Evolutionary conservation across 2,329 filamentous ascomycete genomes (phyloP).

Genomic region (Fusarium sublunatum): DNA sequence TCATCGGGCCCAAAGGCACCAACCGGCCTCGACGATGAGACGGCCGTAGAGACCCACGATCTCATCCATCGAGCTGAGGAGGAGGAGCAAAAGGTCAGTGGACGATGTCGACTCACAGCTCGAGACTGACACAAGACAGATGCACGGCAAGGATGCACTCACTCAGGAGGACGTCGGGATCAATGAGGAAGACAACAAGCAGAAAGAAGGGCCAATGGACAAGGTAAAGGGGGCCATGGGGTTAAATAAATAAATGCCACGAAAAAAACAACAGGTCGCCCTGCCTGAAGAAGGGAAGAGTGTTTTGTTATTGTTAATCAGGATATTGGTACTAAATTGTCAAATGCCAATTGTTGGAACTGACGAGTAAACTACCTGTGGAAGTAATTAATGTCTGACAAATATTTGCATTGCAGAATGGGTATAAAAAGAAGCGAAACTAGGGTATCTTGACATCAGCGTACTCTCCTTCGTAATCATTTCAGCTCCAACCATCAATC

Average conservation of each 20-base stretch:
- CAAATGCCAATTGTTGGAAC: conserved; percentile 13
- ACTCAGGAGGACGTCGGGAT: conserved; percentile 37
- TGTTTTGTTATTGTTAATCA: not conserved
- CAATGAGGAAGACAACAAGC: not conserved
- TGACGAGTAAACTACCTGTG: not conserved
- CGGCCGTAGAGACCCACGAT: conserved; percentile 49
- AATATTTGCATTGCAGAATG: conserved; percentile 2
- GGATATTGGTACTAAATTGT: conserved; percentile 30
- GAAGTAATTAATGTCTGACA: not conserved
- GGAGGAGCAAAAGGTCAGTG: conserved; percentile 47
- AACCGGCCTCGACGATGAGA: conserved; percentile 47
- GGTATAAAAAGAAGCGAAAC: conserved; percentile 18
- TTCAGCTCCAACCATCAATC: conserved; percentile 10
- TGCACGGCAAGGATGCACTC: conserved; percentile 42
- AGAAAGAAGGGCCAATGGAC: conserved; percentile 32
- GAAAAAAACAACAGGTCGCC: not conserved
- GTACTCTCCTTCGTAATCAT: conserved; percentile 5
- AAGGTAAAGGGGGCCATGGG: conserved; percentile 47
- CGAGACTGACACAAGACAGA: conserved; percentile 10
- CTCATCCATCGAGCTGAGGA: conserved; percentile 51
- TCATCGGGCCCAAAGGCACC: conserved; percentile 28
- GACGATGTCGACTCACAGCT: accelerated
- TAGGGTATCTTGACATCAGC: conserved; percentile 42
- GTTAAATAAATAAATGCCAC: conserved; percentile 36
- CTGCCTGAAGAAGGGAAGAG: not conserved